Conservation (phyloP, 2,329 filamentous ascomycete genomes). For the Fusarium sp. region DNA sequence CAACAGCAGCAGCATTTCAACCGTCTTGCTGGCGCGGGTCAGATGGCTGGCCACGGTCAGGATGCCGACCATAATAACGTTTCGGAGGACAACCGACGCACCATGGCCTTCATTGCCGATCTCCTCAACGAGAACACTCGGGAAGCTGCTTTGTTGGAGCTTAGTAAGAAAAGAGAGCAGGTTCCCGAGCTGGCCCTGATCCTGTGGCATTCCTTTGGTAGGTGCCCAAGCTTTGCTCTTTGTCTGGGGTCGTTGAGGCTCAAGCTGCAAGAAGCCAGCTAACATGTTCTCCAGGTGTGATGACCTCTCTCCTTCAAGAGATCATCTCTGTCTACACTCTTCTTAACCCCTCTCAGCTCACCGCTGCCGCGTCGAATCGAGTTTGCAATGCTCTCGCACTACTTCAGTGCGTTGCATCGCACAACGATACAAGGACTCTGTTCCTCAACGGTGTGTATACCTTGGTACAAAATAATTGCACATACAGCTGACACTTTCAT, state of each 20-base stretch:
- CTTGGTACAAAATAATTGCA: neutral
- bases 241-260: neutral
- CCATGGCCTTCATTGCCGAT: constrained; percentile 93
- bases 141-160: constrained; percentile 90
- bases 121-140: constrained; percentile 87
- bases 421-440: constrained; percentile 93
- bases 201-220: constrained; percentile 98
- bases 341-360: constrained; percentile 95
- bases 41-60: constrained; percentile 63
- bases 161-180: constrained; percentile 99
- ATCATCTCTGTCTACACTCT: constrained; percentile 99
- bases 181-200: constrained; percentile 96
- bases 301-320: constrained; percentile 97
- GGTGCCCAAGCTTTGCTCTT: constrained; percentile 47
- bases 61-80: constrained; percentile 73
- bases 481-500: constrained; percentile 32
- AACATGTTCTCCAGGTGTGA: constrained; percentile 75
- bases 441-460: constrained; percentile 84
- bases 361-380: constrained; percentile 94
- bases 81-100: constrained; percentile 90
- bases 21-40: constrained; percentile 68
- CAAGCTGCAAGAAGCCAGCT: constrained; percentile 29
- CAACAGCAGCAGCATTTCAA: constrained; percentile 75
- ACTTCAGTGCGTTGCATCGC: constrained; percentile 95
- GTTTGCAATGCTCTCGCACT: constrained; percentile 97